A percentile compares a stretch with the other conserved stretches of the same genome.
These are phyloP conservation scores for Friedmanniomyces endolithicus DNA, from an alignment of 495 filamentous ascomycete genomes.

Conservation along the genomic window DNA sequence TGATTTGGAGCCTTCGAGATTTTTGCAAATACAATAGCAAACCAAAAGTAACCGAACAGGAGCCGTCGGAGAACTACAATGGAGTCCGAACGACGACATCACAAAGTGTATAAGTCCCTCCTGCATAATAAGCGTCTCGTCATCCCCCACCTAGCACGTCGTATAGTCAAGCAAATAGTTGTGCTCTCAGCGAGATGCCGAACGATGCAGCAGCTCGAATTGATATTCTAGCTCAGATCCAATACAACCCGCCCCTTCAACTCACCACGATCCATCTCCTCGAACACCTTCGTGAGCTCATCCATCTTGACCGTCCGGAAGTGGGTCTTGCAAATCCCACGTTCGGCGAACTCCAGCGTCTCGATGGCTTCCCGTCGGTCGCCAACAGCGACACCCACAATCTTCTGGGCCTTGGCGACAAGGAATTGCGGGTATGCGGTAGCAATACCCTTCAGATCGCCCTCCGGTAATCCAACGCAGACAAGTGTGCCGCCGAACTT, in stretches of 20 bases:
- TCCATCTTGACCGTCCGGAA: slow-evolving; percentile 49
- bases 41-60: too few species aligned
- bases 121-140: too few species aligned
- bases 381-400: slow-evolving; percentile 53
- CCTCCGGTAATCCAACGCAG: slow-evolving; percentile 58
- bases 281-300: slow-evolving; percentile 44
- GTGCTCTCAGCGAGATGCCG: too few species aligned
- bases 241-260: slow-evolving; percentile 32
- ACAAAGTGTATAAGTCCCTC: too few species aligned
- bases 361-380: slow-evolving; percentile 55
- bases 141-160: too few species aligned
- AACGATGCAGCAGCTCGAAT: too few species aligned
- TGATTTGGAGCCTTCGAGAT: too few species aligned
- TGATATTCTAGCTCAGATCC: slow-evolving; percentile 23
- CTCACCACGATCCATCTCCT: slow-evolving; percentile 46
- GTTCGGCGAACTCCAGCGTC: slow-evolving; percentile 48
- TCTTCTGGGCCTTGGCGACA: slow-evolving; percentile 40
- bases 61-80: too few species aligned
- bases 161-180: too few species aligned
- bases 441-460: slow-evolving; percentile 44
- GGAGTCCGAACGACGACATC: too few species aligned
- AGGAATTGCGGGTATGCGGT: slow-evolving; percentile 41
- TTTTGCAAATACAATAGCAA: too few species aligned
- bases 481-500: slow-evolving; percentile 52
- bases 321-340: slow-evolving; percentile 51